Evolutionary conservation across 2,329 filamentous ascomycete species (phyloP), one percentile per base, ranked within the genome.

Genomic region (Aspergillus luchuensis): DNA sequence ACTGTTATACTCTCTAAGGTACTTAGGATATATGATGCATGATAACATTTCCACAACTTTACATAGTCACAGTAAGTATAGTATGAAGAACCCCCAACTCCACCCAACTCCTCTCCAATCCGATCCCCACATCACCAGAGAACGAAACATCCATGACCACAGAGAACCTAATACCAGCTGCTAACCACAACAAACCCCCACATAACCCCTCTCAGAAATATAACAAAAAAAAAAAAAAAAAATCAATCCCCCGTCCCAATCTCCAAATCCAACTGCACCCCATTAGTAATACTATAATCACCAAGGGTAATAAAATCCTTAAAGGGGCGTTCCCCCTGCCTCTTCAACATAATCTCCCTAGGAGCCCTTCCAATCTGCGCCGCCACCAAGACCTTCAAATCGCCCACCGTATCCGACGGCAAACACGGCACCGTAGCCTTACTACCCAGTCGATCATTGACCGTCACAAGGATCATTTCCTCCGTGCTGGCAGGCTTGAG

Each of bases 381-480:
- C 4, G 93, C 93, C 23, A 97, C 92, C 83, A 59, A 48, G 17
- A 58, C 60, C 49, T 64, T 64, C 50, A 64, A 60, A 47, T 64
- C 59, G 3, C 60, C 57, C 66, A 97, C 89, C 7, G 88, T 89
- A 78, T 98, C 94, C 3, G 87, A 90, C 0, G 91, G 88, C 59
- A 97, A 82, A 74, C 93, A 97, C 0, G 94, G 94, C 65, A 98
- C 95, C 56, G 91, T 90, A 15, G 93, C 91, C 72, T 97, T 97
- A n/a, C 94, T 97, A 11, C 94, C 94, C 38, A 98, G 81, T n/a
- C 94, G 86, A 77, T 98, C 94, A 75, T 98, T 98, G 72, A 98
- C 88, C 71, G 94, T 87, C 17, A 98, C 93, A 55, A 96, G 86
- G 67, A 98, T 97, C 90, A 97, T 96, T 59, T 92, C 89, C 72